Evolutionary conservation across 768 basidiomycete species (phyloP).

Genomic region (Solioccasus polychromus): DNA sequence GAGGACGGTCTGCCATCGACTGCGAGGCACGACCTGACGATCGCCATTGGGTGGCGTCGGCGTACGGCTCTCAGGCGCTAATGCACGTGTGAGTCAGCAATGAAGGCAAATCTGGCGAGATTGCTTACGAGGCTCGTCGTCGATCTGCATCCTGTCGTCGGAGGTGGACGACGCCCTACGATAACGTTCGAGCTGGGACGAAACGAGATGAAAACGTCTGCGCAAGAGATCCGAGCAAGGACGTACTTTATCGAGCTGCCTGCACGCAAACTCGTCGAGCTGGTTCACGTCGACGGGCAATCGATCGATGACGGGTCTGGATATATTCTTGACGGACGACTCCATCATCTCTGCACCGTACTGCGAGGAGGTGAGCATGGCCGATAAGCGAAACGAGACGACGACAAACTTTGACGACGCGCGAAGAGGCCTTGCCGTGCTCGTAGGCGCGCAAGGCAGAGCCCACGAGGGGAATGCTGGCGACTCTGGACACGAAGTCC

Average conservation of each 20-base stretch:
- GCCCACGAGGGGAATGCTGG: slow-evolving; percentile 69
- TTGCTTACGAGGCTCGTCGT: slow-evolving; percentile 4
- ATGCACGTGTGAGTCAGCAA: too few species aligned
- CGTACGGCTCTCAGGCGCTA: slow-evolving; percentile 17
- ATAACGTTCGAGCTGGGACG: slow-evolving; percentile 46
- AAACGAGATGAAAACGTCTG: background rate
- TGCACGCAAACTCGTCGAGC: slow-evolving; percentile 84
- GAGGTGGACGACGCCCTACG: slow-evolving; percentile 38
- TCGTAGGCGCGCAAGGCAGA: slow-evolving; percentile 75
- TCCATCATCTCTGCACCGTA: slow-evolving; percentile 89
- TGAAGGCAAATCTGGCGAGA: background rate
- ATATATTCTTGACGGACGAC: slow-evolving; percentile 76
- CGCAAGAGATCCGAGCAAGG: background rate
- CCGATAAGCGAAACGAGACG: background rate
- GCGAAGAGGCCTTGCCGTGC: slow-evolving; percentile 77
- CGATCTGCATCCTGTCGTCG: slow-evolving; percentile 31
- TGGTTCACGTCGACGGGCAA: slow-evolving; percentile 71
- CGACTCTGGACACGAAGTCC: slow-evolving; percentile 55
- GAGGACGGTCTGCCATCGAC: slow-evolving; percentile 81
- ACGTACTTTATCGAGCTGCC: slow-evolving; percentile 79
- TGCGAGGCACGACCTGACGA: slow-evolving; percentile 65
- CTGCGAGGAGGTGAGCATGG: slow-evolving; percentile 37
- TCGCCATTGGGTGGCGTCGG: slow-evolving; percentile 25
- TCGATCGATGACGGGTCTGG: slow-evolving; percentile 76
- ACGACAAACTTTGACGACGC: slow-evolving; percentile 73